phyloP scores from a whole-genome alignment of 345 rosid species.

The Sisymbrium altissimum region DNA sequence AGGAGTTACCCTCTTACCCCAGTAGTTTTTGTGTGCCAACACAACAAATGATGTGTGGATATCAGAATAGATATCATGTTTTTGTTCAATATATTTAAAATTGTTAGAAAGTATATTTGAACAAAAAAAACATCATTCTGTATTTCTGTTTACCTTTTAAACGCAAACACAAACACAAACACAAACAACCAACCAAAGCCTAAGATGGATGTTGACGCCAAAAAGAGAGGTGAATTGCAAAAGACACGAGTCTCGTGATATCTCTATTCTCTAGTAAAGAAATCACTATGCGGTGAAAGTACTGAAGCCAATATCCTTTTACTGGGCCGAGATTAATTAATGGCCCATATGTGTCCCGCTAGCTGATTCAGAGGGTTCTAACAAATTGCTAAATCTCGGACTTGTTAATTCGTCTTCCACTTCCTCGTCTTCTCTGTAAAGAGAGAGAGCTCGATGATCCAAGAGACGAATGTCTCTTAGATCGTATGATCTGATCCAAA shows the following conservation, averaged over 20 bases:
- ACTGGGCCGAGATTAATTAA: background rate
- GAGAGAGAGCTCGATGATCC: slow-evolving; percentile 21
- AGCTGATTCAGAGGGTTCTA: background rate
- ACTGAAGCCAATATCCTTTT: background rate
- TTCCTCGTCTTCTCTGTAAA: background rate
- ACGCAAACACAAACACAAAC: background rate
- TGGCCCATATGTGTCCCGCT: background rate
- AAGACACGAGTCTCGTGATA: background rate
- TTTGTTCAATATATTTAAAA: background rate
- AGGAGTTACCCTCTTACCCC: background rate
- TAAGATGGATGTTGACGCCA: background rate
- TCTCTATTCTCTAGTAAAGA: background rate
- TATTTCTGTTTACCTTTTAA: background rate
- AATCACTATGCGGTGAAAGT: background rate
- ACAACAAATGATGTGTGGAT: too few relatives aligned
- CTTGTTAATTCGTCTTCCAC: background rate
- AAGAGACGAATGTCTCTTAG: slow-evolving; percentile 31
- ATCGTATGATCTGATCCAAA: slow-evolving; percentile 28
- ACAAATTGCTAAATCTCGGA: background rate
- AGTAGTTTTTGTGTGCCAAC: background rate
- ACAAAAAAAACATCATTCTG: background rate
- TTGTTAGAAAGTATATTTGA: background rate
- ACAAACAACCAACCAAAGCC: background rate
- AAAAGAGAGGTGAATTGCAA: background rate
- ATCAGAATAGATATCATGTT: background rate